Evolutionary conservation across 805 yeast genomes (phyloP), one percentile per base, ranked within the genome.

Genomic region (Monosporozyma unispora): DNA sequence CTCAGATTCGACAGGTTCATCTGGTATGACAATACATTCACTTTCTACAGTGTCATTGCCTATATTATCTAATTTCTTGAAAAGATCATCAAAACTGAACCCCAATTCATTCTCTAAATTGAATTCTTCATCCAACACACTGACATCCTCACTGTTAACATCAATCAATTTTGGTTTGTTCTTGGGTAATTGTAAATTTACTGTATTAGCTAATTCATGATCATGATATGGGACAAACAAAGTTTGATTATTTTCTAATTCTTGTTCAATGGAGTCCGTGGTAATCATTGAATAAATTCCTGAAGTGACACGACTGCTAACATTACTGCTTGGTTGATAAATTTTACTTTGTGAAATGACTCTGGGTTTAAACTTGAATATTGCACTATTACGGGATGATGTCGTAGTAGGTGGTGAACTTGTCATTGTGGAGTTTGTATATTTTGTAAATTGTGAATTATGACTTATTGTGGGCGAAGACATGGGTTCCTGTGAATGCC

Each of bases 401-500:
- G 39, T 29, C 19, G 19, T 21, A 2, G 35, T 46, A n/a, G 35
- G 49, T 39, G 40, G 46, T 4, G 50, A 33, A 57, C 48, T 58
- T 56, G 41, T 43, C 25, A 28, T 52, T 3, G 59, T 53, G 2
- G 62, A 54, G 14, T 44, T 46, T 7, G 60, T 54, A n/a, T 49
- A 55, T 14, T 56, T 51, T 10, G 62, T 54, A 49, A 63, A 61
- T 44, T 61, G 63, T 0, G 66, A 61, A 43, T 61, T 58, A 4
- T 56, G 21, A 39, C 60, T 56, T 1, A 53, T 1, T 4, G 39
- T 59, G 10, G 42, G 42, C 2, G 42, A 39, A 3, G 22, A 8
- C 55, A 33, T 57, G 52, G 16, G 10, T 38, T 60, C 61, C 46
- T 63, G 68, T 27, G 44, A 46, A 48, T 60, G 68, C 69, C 69